Conservation (phyloP, 2,329 filamentous ascomycete species). For the Talaromyces islandicus region DNA sequence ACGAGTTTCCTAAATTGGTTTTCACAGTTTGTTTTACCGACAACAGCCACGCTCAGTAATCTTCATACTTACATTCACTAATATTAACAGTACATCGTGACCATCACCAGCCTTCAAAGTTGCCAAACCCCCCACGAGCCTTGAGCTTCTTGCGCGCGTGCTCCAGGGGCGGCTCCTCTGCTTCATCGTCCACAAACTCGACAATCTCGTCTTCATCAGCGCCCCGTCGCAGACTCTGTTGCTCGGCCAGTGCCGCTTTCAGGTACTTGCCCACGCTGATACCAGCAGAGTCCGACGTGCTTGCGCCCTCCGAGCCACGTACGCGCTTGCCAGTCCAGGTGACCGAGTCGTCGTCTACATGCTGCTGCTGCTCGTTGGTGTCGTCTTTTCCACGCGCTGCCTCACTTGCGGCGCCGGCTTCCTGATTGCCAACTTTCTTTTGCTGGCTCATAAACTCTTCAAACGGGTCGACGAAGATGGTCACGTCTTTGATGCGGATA, state of each 20-base stretch:
- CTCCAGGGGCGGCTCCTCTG: conserved; percentile 50
- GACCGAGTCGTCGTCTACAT: conserved; percentile 65
- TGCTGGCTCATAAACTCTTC: conserved; percentile 78
- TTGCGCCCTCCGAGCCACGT: conserved; percentile 55
- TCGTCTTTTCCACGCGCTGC: conserved; percentile 16
- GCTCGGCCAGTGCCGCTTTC: conserved; percentile 49
- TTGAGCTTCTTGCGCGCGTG: conserved; percentile 77
- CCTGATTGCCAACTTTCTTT: conserved; percentile 46
- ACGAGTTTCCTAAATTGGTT: too few relatives aligned
- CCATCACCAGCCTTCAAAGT: conserved; percentile 80
- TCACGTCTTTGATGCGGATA: conserved; percentile 73
- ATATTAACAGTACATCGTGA: conserved; percentile 17
- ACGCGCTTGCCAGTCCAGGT: conserved; percentile 97
- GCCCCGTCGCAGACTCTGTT: conserved; percentile 16
- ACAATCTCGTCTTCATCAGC: conserved; percentile 53
- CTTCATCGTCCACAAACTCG: conserved; percentile 54
- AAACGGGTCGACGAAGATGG: conserved; percentile 89
- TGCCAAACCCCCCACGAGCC: conserved; percentile 61
- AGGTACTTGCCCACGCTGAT: conserved; percentile 67
- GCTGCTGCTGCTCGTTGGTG: conserved; percentile 7
- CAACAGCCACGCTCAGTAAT: too few relatives aligned
- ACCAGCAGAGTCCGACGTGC: background rate
- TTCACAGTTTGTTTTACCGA: too few relatives aligned
- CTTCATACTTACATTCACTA: background rate
- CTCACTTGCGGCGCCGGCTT: conserved; percentile 16